Evolutionary conservation across 306 rosid genomes (phyloP).

Genomic region (Carpinus viminea): DNA sequence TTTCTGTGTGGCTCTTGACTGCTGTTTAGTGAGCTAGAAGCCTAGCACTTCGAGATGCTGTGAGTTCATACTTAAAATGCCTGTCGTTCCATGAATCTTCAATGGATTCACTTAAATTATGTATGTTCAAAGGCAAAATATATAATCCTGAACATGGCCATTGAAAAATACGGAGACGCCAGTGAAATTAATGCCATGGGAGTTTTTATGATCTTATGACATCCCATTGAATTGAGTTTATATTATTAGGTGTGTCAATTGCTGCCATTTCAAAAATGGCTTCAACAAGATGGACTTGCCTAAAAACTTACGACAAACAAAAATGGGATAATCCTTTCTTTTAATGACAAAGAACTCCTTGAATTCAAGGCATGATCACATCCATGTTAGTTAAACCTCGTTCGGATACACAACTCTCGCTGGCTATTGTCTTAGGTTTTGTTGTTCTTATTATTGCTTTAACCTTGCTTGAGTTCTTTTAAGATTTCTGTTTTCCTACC

Average conservation of each 20-base stretch:
- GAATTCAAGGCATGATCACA: no score
- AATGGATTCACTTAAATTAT: neutral
- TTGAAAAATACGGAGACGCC: neutral
- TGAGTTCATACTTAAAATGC: constrained; percentile 1
- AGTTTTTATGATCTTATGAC: neutral
- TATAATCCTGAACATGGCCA: neutral
- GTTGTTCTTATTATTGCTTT: neutral
- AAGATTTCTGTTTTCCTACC: neutral
- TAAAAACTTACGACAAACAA: neutral
- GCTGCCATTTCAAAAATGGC: neutral
- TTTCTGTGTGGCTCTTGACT: neutral
- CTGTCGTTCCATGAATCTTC: neutral
- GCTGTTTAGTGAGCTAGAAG: constrained; percentile 15
- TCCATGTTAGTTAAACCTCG: no score
- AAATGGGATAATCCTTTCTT: no score
- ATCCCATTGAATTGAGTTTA: neutral
- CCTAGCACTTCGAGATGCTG: constrained; percentile 16
- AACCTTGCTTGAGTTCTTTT: neutral
- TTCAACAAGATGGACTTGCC: neutral
- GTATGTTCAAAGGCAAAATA: neutral
- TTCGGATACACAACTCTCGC: no score
- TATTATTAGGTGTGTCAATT: neutral
- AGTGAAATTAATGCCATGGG: neutral
- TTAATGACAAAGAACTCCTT: no score
- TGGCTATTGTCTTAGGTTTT: neutral